Conservation (phyloP, 2,329 filamentous ascomycete genomes). For the Colletotrichum simmondsii region DNA sequence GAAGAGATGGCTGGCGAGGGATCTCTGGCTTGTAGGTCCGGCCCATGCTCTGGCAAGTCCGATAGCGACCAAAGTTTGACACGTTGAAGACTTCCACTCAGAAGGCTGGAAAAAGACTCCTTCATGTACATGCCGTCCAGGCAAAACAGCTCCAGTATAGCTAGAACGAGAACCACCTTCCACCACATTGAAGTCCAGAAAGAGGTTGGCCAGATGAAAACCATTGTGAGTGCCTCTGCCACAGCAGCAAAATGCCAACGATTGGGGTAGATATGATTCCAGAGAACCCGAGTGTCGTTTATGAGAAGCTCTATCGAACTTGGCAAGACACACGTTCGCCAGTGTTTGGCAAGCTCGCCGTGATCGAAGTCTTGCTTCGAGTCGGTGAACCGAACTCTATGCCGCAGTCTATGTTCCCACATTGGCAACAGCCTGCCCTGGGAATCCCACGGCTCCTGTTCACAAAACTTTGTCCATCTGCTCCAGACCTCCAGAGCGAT, state of each 20-base stretch:
- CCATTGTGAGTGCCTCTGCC: background rate
- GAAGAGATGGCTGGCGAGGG: background rate
- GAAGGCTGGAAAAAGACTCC: background rate
- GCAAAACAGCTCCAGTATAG: background rate
- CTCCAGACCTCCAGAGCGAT: background rate
- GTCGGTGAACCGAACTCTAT: background rate
- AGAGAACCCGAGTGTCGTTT: background rate
- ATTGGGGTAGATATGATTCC: background rate
- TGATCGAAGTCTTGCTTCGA: background rate
- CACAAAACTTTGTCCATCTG: slow-evolving; percentile 16
- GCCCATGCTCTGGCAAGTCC: background rate
- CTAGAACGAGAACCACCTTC: background rate
- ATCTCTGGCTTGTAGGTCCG: background rate
- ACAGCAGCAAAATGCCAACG: background rate
- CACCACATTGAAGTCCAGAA: background rate
- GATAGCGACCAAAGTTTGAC: background rate
- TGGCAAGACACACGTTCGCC: background rate
- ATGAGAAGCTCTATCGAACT: background rate
- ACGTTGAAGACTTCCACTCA: background rate
- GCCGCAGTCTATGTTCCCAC: background rate
- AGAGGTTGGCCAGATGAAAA: background rate
- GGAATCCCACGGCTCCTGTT: background rate
- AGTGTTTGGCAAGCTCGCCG: background rate
- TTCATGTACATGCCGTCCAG: background rate
- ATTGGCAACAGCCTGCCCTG: background rate